Evolutionary conservation across 106 monocot species (phyloP).

Genomic region (Dendrobium huoshanense): DNA sequence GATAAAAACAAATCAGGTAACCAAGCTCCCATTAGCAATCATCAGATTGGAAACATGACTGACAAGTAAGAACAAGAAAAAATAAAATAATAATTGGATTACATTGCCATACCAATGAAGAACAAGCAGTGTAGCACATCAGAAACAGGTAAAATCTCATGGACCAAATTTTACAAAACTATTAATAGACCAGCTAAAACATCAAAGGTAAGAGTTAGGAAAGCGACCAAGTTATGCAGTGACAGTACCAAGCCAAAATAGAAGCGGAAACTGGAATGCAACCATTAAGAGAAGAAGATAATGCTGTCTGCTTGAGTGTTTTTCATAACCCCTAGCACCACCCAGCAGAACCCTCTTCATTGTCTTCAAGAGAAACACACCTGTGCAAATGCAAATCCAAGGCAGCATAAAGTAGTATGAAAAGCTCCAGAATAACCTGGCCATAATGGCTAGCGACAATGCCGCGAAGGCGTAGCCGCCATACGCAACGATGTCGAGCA

Average conservation of each 20-base stretch:
- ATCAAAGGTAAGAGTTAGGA: too few species aligned
- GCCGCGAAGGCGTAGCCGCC: constrained; percentile 33
- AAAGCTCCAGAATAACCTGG: constrained; percentile 26
- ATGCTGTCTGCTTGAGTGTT: constrained; percentile 25
- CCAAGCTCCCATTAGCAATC: too few species aligned
- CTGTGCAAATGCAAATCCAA: constrained; percentile 32
- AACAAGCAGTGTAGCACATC: too few species aligned
- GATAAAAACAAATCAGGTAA: too few species aligned
- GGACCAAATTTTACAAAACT: too few species aligned
- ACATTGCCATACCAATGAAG: too few species aligned
- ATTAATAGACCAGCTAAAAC: too few species aligned
- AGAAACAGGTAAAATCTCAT: too few species aligned
- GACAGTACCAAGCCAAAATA: constrained; percentile 40
- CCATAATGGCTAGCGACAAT: constrained; percentile 18
- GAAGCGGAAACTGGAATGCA: constrained; percentile 28
- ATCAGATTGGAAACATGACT: too few species aligned
- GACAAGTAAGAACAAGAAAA: too few species aligned
- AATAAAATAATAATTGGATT: too few species aligned
- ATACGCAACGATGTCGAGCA: constrained; percentile 37
- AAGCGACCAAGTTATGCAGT: not conserved
- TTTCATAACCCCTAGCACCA: constrained; percentile 24
- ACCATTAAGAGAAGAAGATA: constrained; percentile 36
- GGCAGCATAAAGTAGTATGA: constrained; percentile 35
- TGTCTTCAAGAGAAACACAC: constrained; percentile 41
- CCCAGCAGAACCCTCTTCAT: constrained; percentile 37